Percentiles rank a stretch among this genome's conserved stretches.
These are phyloP conservation scores for Penicillium sp. DNA, from an alignment of 2,329 filamentous ascomycete genomes.

Conservation along the genomic window DNA sequence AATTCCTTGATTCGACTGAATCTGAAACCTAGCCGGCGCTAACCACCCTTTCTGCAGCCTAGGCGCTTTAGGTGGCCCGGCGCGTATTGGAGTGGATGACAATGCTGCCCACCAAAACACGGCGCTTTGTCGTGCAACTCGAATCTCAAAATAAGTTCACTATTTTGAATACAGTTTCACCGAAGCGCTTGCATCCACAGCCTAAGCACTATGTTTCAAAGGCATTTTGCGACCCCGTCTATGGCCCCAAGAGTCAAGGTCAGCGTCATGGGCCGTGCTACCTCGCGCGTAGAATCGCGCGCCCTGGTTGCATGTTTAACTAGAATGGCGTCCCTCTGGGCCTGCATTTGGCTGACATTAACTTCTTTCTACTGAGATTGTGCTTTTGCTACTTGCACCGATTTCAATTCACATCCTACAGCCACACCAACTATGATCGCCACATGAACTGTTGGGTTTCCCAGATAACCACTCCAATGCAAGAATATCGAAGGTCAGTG, in stretches of 20 bases:
- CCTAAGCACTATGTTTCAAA: constrained; percentile 29
- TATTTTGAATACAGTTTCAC: constrained; percentile 29
- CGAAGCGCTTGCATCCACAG: constrained; percentile 29
- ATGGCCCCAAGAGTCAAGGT: constrained; percentile 8
- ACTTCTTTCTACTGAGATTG: constrained; percentile 6
- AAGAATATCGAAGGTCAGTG: constrained; percentile 22
- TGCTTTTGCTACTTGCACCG: neutral
- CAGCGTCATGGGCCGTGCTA: constrained; percentile 14
- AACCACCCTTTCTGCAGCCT: constrained; percentile 6
- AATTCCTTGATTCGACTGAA: neutral
- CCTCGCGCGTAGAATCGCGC: constrained; percentile 18
- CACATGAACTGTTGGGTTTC: constrained; percentile 22
- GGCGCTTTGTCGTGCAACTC: constrained; percentile 14
- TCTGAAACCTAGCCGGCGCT: constrained; percentile 12
- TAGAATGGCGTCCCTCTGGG: constrained; percentile 3
- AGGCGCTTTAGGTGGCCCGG: constrained; percentile 23
- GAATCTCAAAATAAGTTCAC: neutral
- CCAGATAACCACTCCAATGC: constrained; percentile 26
- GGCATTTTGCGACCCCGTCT: neutral
- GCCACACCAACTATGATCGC: constrained; percentile 26
- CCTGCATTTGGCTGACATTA: constrained; percentile 6
- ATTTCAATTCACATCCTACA: neutral
- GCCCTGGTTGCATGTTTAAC: constrained; percentile 18
- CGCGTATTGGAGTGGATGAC: constrained; percentile 23
- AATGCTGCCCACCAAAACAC: constrained; percentile 9